These are phyloP conservation scores for Rosa hybrid DNA, from an alignment of 331 rosid species.

Conservation along the genomic window DNA sequence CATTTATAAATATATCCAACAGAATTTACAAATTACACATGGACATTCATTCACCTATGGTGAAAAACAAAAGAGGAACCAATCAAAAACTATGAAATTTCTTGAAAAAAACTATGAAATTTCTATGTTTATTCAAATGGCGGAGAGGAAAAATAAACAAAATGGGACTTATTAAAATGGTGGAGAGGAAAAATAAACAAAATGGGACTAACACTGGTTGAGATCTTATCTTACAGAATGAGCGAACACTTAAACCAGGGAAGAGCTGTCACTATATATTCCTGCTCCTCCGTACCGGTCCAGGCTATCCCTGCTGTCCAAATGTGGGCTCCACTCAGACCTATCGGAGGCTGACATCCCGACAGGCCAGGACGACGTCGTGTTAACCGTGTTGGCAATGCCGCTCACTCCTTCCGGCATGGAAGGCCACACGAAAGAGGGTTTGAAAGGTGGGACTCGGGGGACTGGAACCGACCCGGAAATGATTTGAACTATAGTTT, in stretches of 20 bases:
- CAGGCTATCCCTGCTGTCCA: constrained; percentile 13
- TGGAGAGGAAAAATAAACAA: not conserved
- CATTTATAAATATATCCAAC: not conserved
- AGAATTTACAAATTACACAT: not conserved
- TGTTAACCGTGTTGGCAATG: not conserved
- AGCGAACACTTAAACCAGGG: not conserved
- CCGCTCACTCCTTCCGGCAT: constrained; percentile 30
- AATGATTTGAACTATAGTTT: constrained; percentile 56
- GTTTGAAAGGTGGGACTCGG: constrained; percentile 62
- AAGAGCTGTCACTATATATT: constrained; percentile 8
- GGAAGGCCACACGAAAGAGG: constrained; percentile 74
- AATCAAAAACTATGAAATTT: not conserved
- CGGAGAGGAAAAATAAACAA: not conserved
- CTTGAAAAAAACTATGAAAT: not conserved
- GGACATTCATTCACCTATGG: not conserved
- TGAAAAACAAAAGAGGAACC: not conserved
- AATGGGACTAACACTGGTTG: not conserved
- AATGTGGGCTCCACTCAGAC: constrained; percentile 12
- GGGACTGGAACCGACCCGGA: constrained; percentile 62
- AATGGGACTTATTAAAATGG: not conserved
- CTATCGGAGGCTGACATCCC: constrained; percentile 6
- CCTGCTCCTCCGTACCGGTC: not conserved
- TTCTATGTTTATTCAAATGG: not conserved
- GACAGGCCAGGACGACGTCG: constrained; percentile 13
- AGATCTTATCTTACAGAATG: not conserved